phyloP scores from a whole-genome alignment of 306 rosid species.

The Castanospermum australe region DNA sequence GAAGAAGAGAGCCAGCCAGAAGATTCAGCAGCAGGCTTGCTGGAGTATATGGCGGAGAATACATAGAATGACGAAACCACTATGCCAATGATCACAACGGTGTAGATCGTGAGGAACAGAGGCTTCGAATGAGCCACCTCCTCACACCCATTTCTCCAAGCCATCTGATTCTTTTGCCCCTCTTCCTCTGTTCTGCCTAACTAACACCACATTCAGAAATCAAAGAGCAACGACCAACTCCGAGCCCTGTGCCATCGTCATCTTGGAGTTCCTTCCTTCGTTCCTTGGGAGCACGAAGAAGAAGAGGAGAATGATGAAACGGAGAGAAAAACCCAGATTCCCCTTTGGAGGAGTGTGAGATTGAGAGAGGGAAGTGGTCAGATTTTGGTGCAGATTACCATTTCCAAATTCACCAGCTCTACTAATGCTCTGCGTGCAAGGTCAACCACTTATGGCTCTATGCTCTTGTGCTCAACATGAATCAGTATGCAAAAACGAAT shows the following conservation, averaged over 20 bases:
- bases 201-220: neutral
- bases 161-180: conserved; percentile 19
- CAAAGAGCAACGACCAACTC: neutral
- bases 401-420: neutral
- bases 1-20: conserved; percentile 29
- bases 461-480: neutral
- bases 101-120: conserved; percentile 67
- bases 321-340: neutral
- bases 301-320: neutral
- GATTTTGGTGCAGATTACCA: neutral
- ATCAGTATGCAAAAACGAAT: neutral
- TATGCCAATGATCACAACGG: conserved; percentile 57
- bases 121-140: conserved; percentile 64
- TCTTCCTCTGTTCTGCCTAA: neutral
- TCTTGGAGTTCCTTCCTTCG: neutral
- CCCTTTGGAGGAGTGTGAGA: neutral
- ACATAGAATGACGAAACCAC: conserved; percentile 66
- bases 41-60: conserved; percentile 67
- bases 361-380: neutral
- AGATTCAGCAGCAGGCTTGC: conserved; percentile 37
- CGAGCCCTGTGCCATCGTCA: neutral
- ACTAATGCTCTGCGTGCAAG: neutral
- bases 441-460: neutral
- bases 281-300: neutral
- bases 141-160: conserved; percentile 40